Percentiles rank a stretch among this genome's conserved stretches.
These are phyloP conservation scores for Pseudocercospora macadamiae DNA, from an alignment of 2,329 filamentous ascomycete genomes.

Conservation along the genomic window DNA sequence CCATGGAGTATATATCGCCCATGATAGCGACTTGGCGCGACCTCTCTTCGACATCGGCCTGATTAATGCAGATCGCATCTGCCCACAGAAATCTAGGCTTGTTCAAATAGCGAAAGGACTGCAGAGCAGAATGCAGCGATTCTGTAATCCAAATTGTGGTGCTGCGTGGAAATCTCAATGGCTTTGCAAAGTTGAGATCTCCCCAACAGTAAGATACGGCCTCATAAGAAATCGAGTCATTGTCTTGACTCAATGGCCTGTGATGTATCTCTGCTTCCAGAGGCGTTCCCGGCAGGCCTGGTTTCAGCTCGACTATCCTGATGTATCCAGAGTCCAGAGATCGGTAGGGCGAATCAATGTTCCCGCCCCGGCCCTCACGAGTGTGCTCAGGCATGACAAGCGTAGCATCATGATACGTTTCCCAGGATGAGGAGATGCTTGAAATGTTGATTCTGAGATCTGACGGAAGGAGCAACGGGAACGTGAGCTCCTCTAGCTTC, in stretches of 20 bases:
- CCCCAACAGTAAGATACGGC: conserved; percentile 19
- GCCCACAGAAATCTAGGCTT: conserved; percentile 14
- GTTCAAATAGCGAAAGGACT: not conserved
- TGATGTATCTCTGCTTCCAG: not conserved
- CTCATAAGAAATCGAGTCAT: not conserved
- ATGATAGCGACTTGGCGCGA: conserved; percentile 22
- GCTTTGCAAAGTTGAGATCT: not conserved
- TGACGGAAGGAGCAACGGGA: no score
- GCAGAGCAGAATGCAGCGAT: conserved; percentile 6
- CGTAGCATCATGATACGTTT: no score
- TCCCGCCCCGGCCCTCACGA: no score
- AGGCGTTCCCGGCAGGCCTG: not conserved
- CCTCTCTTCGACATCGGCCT: conserved; percentile 17
- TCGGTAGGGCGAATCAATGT: not conserved
- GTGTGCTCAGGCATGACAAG: no score
- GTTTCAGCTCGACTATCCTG: not conserved
- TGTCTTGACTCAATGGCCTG: not conserved
- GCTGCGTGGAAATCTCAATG: not conserved
- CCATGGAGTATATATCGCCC: conserved; percentile 18
- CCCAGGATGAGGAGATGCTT: no score
- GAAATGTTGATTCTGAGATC: no score
- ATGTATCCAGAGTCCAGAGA: not conserved
- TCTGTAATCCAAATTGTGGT: not conserved
- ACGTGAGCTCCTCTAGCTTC: no score
- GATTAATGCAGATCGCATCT: conserved; percentile 27